These are phyloP conservation scores for Pleurotus salmoneostramineus DNA, from an alignment of 768 basidiomycete genomes.

Conservation along the genomic window DNA sequence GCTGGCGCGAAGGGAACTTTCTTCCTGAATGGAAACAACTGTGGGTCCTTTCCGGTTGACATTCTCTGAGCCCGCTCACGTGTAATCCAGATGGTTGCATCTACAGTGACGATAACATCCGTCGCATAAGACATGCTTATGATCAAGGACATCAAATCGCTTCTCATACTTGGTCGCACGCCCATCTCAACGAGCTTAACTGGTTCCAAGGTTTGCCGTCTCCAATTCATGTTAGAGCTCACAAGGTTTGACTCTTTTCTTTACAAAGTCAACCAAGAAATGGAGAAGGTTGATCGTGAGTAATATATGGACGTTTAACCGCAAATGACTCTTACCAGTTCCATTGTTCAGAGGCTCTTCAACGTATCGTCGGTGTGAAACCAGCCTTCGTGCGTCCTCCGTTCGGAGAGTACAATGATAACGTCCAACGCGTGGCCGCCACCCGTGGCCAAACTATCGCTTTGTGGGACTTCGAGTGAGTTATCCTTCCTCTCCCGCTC, in stretches of 20 bases:
- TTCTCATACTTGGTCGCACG: conserved; percentile 43
- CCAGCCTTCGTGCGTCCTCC: conserved; percentile 49
- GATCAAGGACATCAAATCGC: conserved; percentile 37
- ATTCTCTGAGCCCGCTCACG: not conserved
- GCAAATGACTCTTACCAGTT: not conserved
- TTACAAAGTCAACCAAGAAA: conserved; percentile 18
- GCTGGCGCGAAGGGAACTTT: conserved; percentile 40
- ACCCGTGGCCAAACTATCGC: conserved; percentile 25
- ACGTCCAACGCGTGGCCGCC: conserved; percentile 32
- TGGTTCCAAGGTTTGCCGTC: conserved; percentile 15
- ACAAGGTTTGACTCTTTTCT: too few relatives aligned
- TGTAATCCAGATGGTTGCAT: conserved; percentile 29
- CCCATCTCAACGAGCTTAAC: conserved; percentile 20
- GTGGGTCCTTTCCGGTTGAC: conserved; percentile 13
- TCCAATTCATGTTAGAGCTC: too few relatives aligned
- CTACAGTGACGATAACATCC: conserved; percentile 21
- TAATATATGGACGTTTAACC: not conserved
- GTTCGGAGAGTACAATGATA: conserved; percentile 43
- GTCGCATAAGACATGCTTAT: conserved; percentile 31
- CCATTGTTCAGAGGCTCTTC: conserved; percentile 29
- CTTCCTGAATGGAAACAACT: conserved; percentile 39
- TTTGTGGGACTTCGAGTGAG: conserved; percentile 33
- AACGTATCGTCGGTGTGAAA: conserved; percentile 35
- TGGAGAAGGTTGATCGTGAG: conserved; percentile 17
- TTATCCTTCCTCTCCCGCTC: not conserved